These are phyloP conservation scores for Alternaria dauci DNA, from an alignment of 2,329 filamentous ascomycete species.

Conservation along the genomic window DNA sequence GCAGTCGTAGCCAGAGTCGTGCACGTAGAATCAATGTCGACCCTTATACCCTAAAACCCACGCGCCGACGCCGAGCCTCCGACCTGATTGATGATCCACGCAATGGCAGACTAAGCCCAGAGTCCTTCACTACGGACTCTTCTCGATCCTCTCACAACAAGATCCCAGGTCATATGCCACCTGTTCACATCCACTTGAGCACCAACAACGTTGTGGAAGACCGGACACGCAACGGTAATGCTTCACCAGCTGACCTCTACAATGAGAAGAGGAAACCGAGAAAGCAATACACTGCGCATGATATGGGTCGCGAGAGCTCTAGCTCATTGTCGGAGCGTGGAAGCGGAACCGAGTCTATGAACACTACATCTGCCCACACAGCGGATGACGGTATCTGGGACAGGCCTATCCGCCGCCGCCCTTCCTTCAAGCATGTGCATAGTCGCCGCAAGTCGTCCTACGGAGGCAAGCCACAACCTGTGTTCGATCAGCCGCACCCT, in stretches of 20 bases:
- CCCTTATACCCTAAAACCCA: conserved; percentile 15
- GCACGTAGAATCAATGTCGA: conserved; percentile 15
- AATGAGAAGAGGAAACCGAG: conserved; percentile 19
- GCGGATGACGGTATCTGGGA: conserved; percentile 35
- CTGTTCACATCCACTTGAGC: conserved; percentile 35
- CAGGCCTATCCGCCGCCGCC: conserved; percentile 12
- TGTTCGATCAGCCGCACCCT: conserved; percentile 11
- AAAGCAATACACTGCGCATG: conserved; percentile 17
- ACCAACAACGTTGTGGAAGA: conserved; percentile 19
- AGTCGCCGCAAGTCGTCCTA: conserved; percentile 5
- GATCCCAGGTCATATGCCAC: conserved; percentile 16
- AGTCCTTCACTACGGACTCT: conserved; percentile 25
- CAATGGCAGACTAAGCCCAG: conserved; percentile 28
- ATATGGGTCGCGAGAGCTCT: conserved; percentile 25
- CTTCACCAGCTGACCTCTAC: conserved; percentile 17
- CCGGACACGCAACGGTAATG: conserved; percentile 19
- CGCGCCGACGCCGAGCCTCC: conserved; percentile 21
- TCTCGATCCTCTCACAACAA: conserved; percentile 24
- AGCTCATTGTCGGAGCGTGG: conserved; percentile 26
- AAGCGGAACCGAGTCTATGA: conserved; percentile 34
- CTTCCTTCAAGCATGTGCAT: conserved; percentile 3
- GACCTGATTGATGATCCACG: conserved; percentile 25
- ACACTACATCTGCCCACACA: conserved; percentile 29
- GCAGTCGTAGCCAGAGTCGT: conserved; percentile 16
- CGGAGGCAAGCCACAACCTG: background rate